phyloP scores from a whole-genome alignment of 495 filamentous ascomycete genomes.

The Neurospora sp. region DNA sequence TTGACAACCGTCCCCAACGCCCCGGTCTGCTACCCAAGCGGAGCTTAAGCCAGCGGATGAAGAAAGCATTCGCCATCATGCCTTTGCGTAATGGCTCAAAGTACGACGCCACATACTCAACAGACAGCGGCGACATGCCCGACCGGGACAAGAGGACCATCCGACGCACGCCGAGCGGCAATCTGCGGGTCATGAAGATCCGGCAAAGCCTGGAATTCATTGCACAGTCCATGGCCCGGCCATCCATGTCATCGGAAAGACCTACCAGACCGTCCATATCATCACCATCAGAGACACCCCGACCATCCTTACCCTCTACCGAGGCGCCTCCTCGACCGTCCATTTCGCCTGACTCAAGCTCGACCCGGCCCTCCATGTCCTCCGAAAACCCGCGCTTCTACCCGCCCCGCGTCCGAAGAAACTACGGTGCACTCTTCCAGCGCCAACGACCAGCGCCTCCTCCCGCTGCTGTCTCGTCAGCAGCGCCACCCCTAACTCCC shows the following conservation, averaged over 20 bases:
- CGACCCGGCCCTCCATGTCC: neutral
- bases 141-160: constrained; percentile 35
- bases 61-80: constrained; percentile 42
- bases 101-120: constrained; percentile 24
- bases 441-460: neutral
- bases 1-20: constrained; percentile 29
- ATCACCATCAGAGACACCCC: neutral
- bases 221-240: constrained; percentile 4
- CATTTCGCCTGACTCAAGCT: neutral
- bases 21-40: constrained; percentile 24
- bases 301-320: neutral
- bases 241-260: neutral
- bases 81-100: constrained; percentile 24
- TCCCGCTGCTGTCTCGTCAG: neutral
- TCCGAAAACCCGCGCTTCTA: neutral
- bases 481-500: neutral
- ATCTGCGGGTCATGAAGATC: constrained; percentile 39
- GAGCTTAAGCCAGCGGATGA: constrained; percentile 38
- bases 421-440: constrained; percentile 4
- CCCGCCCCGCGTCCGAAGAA: neutral
- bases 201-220: constrained; percentile 31
- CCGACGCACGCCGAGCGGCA: constrained; percentile 38
- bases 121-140: constrained; percentile 24
- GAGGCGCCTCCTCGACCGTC: neutral
- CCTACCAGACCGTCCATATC: neutral